These are phyloP conservation scores for Fusarium caatingaense DNA, from an alignment of 2,329 filamentous ascomycete species.

Conservation along the genomic window DNA sequence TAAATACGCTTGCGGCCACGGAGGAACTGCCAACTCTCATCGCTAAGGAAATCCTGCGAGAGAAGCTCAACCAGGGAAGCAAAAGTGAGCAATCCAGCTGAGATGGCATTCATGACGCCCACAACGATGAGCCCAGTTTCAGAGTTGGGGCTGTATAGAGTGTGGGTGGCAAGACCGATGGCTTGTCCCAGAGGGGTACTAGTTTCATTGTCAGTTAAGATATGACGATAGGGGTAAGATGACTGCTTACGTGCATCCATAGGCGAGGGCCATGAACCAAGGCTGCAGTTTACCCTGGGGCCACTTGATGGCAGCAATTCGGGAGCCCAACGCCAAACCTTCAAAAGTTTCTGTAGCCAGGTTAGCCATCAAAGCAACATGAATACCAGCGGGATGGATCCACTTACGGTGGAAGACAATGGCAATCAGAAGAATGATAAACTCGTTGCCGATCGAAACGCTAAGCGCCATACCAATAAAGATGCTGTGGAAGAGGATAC, in stretches of 20 bases:
- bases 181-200: constrained; percentile 80
- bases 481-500: constrained; percentile 72
- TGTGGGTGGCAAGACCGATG: constrained; percentile 76
- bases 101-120: constrained; percentile 80
- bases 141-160: constrained; percentile 74
- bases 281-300: constrained; percentile 57
- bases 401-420: constrained; percentile 76
- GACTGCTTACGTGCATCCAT: constrained; percentile 62
- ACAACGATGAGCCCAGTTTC: constrained; percentile 75
- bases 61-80: constrained; percentile 78
- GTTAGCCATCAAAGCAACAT: neutral
- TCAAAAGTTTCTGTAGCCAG: constrained; percentile 56
- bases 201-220: constrained; percentile 35
- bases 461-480: constrained; percentile 89
- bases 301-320: constrained; percentile 68
- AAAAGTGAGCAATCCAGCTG: constrained; percentile 76
- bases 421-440: constrained; percentile 81
- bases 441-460: constrained; percentile 79
- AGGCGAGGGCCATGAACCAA: constrained; percentile 68
- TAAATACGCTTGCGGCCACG: constrained; percentile 63
- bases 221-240: neutral
- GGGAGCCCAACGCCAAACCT: constrained; percentile 72
- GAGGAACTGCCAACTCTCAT: constrained; percentile 69
- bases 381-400: accelerated
- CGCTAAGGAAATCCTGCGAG: constrained; percentile 76